Conservation (phyloP, 2,329 filamentous ascomycete genomes). For the Verticillium zaregamsianum region DNA sequence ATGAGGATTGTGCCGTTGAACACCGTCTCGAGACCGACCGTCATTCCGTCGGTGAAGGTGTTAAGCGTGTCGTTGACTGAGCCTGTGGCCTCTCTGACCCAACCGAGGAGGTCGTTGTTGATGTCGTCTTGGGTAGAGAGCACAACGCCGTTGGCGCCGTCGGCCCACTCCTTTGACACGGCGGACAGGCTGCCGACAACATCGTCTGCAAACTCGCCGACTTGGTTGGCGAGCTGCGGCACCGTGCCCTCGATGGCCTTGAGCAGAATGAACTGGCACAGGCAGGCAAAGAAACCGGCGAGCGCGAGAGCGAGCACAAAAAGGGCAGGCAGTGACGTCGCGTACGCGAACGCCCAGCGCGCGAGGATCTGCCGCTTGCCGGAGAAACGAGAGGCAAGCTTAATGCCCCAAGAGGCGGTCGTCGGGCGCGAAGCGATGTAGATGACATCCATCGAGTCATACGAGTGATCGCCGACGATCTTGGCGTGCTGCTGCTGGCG, state of each 20-base stretch:
- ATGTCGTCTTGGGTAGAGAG: conserved; percentile 67
- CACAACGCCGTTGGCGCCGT: conserved; percentile 71
- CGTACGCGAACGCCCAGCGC: conserved; percentile 82
- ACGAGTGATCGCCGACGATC: conserved; percentile 60
- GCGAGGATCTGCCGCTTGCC: conserved; percentile 65
- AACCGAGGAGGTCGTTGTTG: conserved; percentile 80
- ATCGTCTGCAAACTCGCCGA: conserved; percentile 74
- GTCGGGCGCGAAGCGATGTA: conserved; percentile 83
- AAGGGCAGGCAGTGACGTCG: conserved; percentile 79
- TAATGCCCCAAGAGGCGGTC: conserved; percentile 69
- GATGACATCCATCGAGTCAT: conserved; percentile 81
- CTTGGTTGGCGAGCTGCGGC: conserved; percentile 68
- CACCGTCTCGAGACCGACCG: conserved; percentile 65
- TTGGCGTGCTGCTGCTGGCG: conserved; percentile 65
- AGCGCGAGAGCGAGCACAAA: conserved; percentile 80
- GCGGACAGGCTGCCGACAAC: conserved; percentile 70
- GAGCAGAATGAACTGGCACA: conserved; percentile 80
- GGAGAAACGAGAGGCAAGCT: conserved; percentile 61
- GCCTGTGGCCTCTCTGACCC: conserved; percentile 78
- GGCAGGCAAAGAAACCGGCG: conserved; percentile 75
- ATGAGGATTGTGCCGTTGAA: conserved; percentile 82
- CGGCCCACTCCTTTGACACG: conserved; percentile 72
- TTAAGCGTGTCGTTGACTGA: conserved; percentile 86
- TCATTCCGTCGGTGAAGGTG: conserved; percentile 74
- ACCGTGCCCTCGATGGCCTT: conserved; percentile 68